A percentile compares a stretch with the other conserved stretches of the same genome.
phyloP scores from a whole-genome alignment of 805 yeast genomes.

The Yarrowia divulgata region DNA sequence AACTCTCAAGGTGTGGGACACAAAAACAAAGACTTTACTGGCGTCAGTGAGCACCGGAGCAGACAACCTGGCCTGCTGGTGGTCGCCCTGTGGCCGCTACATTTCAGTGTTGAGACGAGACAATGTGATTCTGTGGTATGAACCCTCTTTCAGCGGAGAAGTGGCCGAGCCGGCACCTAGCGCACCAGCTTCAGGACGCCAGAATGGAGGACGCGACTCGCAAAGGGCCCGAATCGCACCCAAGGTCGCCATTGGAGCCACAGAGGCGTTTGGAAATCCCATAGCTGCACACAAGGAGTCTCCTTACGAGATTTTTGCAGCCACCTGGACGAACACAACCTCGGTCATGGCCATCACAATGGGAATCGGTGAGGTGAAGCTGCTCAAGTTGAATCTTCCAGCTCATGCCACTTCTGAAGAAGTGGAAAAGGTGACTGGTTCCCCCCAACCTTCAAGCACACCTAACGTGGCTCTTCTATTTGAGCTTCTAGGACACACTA shows the following conservation, averaged over 20 bases:
- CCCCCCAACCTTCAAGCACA: background rate
- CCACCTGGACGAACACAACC: slow-evolving; percentile 50
- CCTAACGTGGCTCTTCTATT: slow-evolving; percentile 7
- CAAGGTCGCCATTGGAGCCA: background rate
- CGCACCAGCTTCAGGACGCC: background rate
- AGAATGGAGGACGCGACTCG: slow-evolving; percentile 6
- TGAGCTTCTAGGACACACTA: slow-evolving; percentile 55
- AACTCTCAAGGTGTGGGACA: slow-evolving; percentile 58
- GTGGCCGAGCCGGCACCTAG: background rate
- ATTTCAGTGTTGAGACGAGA: slow-evolving; percentile 50
- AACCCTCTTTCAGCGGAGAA: slow-evolving; percentile 48
- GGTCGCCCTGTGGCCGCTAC: slow-evolving; percentile 58
- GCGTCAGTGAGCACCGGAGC: slow-evolving; percentile 49
- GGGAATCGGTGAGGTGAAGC: slow-evolving; percentile 56
- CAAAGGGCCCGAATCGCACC: background rate
- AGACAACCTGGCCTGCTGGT: slow-evolving; percentile 47
- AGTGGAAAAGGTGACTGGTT: slow-evolving; percentile 25
- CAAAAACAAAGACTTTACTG: slow-evolving; percentile 50
- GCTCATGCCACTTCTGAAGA: background rate
- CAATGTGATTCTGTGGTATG: slow-evolving; percentile 44
- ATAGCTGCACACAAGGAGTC: slow-evolving; percentile 42
- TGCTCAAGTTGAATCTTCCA: slow-evolving; percentile 42
- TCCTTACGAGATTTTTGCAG: slow-evolving; percentile 50
- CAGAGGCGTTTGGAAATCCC: slow-evolving; percentile 9
- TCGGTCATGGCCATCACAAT: slow-evolving; percentile 57